phyloP scores from a whole-genome alignment of 257 asterid species.

The Echium plantagineum region DNA sequence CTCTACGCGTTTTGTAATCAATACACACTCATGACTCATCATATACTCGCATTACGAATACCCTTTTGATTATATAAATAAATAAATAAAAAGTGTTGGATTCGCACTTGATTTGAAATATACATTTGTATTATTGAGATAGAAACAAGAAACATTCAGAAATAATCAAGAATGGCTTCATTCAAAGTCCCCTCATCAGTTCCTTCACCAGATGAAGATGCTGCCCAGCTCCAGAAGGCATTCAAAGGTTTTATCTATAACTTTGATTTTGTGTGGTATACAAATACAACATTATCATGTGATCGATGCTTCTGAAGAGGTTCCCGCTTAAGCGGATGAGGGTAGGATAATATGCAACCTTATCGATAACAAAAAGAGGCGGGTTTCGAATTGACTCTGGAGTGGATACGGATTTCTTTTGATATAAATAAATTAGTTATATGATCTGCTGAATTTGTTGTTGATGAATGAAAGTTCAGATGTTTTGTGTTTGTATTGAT shows the following conservation, averaged over 20 bases:
- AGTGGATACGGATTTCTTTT: no score
- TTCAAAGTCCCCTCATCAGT: slow-evolving; percentile 54
- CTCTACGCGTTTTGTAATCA: neutral
- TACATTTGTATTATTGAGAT: no score
- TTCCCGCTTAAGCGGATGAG: no score
- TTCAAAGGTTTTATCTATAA: slow-evolving; percentile 12
- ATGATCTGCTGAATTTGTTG: no score
- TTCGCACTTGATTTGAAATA: neutral
- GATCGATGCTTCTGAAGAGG: no score
- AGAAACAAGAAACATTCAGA: neutral
- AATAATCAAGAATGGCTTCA: slow-evolving; percentile 43
- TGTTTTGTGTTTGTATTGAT: no score
- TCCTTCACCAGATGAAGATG: slow-evolving; percentile 61
- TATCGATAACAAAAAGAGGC: no score
- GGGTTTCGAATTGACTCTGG: no score
- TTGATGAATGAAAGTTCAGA: no score
- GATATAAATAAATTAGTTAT: no score
- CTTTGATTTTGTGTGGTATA: neutral
- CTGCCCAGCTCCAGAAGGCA: slow-evolving; percentile 70
- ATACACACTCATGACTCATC: neutral
- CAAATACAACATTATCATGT: no score
- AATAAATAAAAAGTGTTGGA: neutral
- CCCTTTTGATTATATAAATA: neutral
- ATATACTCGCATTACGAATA: neutral
- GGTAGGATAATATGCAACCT: no score